Evolutionary conservation across 768 basidiomycete genomes (phyloP).

Genomic region (Pulveroboletus sp.): DNA sequence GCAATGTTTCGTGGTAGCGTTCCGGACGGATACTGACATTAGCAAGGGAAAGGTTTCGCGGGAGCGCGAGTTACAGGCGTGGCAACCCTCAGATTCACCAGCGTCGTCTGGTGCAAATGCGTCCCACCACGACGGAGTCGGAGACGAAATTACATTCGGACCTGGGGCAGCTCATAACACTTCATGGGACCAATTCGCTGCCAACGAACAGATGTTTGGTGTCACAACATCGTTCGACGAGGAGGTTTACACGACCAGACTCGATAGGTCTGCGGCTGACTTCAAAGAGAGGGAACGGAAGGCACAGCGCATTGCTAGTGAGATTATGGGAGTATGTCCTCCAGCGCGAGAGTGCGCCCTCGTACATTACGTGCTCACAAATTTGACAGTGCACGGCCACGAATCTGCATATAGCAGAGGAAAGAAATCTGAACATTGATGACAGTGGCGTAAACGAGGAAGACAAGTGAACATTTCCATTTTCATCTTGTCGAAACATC

Average conservation of each 20-base stretch:
- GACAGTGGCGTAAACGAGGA: slow-evolving; percentile 85
- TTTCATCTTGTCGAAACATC: slow-evolving; percentile 14
- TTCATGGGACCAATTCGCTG: slow-evolving; percentile 90
- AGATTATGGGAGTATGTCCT: slow-evolving; percentile 76
- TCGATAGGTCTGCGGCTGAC: slow-evolving; percentile 79
- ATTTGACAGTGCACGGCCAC: slow-evolving; percentile 48
- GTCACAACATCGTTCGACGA: slow-evolving; percentile 90
- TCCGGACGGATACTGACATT: slow-evolving; percentile 82
- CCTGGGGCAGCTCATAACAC: slow-evolving; percentile 39
- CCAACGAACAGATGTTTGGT: slow-evolving; percentile 90
- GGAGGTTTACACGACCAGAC: slow-evolving; percentile 89
- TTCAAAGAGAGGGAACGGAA: slow-evolving; percentile 85
- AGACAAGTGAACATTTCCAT: slow-evolving; percentile 67
- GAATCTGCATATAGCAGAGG: slow-evolving; percentile 89
- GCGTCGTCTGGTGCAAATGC: slow-evolving; percentile 25
- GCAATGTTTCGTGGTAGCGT: slow-evolving; percentile 42
- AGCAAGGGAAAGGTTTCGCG: slow-evolving; percentile 48
- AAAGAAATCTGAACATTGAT: slow-evolving; percentile 62
- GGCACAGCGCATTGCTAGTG: slow-evolving; percentile 84
- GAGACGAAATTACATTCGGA: slow-evolving; percentile 72
- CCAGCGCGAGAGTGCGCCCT: not conserved
- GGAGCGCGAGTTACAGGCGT: slow-evolving; percentile 79
- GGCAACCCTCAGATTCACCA: slow-evolving; percentile 48
- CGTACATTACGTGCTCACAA: slow-evolving; percentile 9
- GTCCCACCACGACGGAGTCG: slow-evolving; percentile 28